phyloP scores from a whole-genome alignment of 2,329 filamentous ascomycete genomes.

The Drechslerella stenobrocha region DNA sequence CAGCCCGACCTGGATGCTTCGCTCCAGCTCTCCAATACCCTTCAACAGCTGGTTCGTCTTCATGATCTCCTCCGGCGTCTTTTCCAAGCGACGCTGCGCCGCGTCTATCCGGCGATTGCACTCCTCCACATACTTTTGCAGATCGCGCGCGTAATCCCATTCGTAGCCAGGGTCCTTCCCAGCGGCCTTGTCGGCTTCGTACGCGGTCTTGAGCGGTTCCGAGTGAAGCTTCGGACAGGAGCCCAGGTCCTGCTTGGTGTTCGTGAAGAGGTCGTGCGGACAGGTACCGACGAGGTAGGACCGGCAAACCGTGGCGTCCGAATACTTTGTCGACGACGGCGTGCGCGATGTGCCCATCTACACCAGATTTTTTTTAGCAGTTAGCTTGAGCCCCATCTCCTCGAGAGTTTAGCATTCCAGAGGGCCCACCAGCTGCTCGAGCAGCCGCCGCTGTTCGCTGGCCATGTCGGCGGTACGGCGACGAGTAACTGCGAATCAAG shows the following conservation, averaged over 20 bases:
- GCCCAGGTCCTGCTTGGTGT: slow-evolving; percentile 97
- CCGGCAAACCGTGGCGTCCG: slow-evolving; percentile 89
- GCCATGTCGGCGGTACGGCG: slow-evolving; percentile 20
- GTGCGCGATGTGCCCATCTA: slow-evolving; percentile 71
- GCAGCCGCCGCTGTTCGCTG: slow-evolving; percentile 88
- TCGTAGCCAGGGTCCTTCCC: slow-evolving; percentile 73
- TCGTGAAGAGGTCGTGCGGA: slow-evolving; percentile 98
- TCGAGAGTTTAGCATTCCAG: not conserved
- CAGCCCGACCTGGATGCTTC: slow-evolving; percentile 77
- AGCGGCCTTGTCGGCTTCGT: slow-evolving; percentile 61
- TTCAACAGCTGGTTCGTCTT: slow-evolving; percentile 91
- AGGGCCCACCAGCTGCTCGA: slow-evolving; percentile 75
- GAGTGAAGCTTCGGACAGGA: slow-evolving; percentile 85
- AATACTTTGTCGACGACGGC: slow-evolving; percentile 68
- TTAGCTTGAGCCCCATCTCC: not conserved
- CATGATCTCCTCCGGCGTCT: slow-evolving; percentile 94
- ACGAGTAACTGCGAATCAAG: too few relatives aligned
- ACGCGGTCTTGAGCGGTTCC: slow-evolving; percentile 85
- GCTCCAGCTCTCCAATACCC: slow-evolving; percentile 76
- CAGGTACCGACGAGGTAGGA: slow-evolving; percentile 93
- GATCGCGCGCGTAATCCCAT: slow-evolving; percentile 93
- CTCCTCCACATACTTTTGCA: slow-evolving; percentile 94
- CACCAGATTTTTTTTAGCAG: slow-evolving; percentile 9
- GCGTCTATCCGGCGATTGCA: slow-evolving; percentile 92
- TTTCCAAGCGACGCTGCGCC: slow-evolving; percentile 86